Evolutionary conservation across 2,329 filamentous ascomycete species (phyloP).

Genomic region (Aspergillus fischeri): DNA sequence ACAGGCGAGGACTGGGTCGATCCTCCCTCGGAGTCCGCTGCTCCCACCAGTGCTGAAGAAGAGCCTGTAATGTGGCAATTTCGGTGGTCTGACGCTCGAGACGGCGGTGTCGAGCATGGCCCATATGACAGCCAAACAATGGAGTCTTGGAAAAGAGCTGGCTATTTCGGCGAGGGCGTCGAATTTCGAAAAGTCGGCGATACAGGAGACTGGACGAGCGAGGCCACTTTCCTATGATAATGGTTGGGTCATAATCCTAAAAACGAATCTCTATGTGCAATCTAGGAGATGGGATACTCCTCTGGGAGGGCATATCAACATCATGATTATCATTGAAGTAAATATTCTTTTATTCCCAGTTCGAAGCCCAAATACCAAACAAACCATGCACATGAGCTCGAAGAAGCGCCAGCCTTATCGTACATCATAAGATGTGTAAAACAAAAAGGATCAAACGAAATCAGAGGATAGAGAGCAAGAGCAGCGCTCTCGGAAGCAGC

Average conservation of each 20-base stretch:
- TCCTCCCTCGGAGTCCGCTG: constrained; percentile 26
- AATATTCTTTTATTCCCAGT: constrained; percentile 16
- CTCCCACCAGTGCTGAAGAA: constrained; percentile 30
- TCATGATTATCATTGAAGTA: constrained; percentile 19
- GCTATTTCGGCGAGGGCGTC: constrained; percentile 85
- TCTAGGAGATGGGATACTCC: constrained; percentile 7
- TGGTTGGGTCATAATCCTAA: neutral
- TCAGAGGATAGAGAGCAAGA: constrained; percentile 13
- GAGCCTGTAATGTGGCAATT: constrained; percentile 71
- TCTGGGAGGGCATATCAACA: constrained; percentile 11
- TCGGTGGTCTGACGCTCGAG: constrained; percentile 83
- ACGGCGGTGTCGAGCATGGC: constrained; percentile 73
- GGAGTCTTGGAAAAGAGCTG: constrained; percentile 85
- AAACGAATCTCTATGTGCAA: constrained; percentile 4
- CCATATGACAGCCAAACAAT: constrained; percentile 83
- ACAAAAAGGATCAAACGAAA: constrained; percentile 15
- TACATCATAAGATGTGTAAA: constrained; percentile 32
- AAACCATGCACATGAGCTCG: constrained; percentile 19
- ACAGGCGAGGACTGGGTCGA: constrained; percentile 82
- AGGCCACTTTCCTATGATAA: constrained; percentile 50
- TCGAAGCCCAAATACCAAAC: constrained; percentile 19
- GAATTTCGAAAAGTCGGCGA: constrained; percentile 65
- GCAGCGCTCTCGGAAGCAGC: constrained; percentile 10
- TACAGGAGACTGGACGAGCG: constrained; percentile 52
- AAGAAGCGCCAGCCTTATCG: constrained; percentile 37